phyloP scores from a whole-genome alignment of 2,329 filamentous ascomycete genomes.

The Aaosphaeria pasadenensis region DNA sequence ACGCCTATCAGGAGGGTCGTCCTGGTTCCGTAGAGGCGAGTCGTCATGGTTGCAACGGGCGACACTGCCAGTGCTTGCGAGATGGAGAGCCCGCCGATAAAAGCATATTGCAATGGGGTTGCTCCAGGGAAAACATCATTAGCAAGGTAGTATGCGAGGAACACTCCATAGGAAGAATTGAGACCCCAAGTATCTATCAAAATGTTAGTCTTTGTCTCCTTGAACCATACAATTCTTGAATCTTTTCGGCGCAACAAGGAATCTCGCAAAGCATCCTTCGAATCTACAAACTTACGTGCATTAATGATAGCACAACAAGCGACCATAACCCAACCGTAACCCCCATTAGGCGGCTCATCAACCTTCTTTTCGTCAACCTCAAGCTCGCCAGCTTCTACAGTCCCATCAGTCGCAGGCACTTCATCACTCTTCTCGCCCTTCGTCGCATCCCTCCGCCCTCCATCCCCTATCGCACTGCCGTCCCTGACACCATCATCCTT shows the following conservation, averaged over 20 bases:
- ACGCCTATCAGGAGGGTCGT: constrained; percentile 63
- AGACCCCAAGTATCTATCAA: constrained; percentile 65
- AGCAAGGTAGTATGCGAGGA: constrained; percentile 67
- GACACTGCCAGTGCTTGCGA: constrained; percentile 65
- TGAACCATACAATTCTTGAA: background rate
- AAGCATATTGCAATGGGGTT: constrained; percentile 67
- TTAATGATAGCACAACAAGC: constrained; percentile 31
- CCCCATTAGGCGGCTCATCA: constrained; percentile 56
- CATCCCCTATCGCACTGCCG: background rate
- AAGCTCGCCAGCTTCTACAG: background rate
- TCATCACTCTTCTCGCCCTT: background rate
- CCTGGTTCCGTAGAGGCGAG: constrained; percentile 61
- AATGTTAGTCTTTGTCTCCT: constrained; percentile 5
- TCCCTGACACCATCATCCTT: background rate
- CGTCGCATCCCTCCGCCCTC: background rate
- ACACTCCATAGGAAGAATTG: constrained; percentile 70
- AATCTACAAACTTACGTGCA: constrained; percentile 23
- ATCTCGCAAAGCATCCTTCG: background rate
- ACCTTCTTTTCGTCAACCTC: constrained; percentile 6
- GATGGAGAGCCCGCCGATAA: constrained; percentile 70
- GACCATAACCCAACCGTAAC: constrained; percentile 59
- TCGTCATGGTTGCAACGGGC: constrained; percentile 62
- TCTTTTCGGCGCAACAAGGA: background rate
- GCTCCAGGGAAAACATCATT: constrained; percentile 62
- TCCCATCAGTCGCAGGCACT: too few species aligned